A percentile compares a stretch with the other conserved stretches of the same genome.
phyloP scores from a whole-genome alignment of 495 filamentous ascomycete species.

The Thozetella sp. region DNA sequence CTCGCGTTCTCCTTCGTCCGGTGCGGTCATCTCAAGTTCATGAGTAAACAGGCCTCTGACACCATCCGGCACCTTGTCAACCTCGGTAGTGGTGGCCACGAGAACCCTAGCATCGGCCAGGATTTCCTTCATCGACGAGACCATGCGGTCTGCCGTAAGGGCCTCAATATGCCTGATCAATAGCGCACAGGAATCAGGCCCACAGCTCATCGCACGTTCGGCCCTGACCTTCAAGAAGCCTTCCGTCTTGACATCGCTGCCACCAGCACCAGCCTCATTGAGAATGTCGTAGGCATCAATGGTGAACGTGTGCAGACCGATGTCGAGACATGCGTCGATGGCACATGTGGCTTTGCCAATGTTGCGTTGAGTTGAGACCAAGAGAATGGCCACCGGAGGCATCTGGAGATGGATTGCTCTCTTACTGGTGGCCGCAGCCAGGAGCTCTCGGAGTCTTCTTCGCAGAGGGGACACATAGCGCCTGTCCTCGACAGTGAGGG shows the following conservation, averaged over 20 bases:
- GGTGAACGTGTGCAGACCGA: slow-evolving; percentile 86
- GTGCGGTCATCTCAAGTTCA: slow-evolving; percentile 90
- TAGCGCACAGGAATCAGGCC: slow-evolving; percentile 78
- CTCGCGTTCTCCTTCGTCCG: slow-evolving; percentile 90
- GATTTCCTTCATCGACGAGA: slow-evolving; percentile 78
- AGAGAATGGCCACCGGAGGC: slow-evolving; percentile 83
- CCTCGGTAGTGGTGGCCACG: slow-evolving; percentile 90
- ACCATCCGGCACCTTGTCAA: slow-evolving; percentile 90
- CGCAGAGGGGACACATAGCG: slow-evolving; percentile 68
- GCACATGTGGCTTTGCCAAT: slow-evolving; percentile 87
- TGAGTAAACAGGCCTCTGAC: slow-evolving; percentile 92
- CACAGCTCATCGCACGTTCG: slow-evolving; percentile 87
- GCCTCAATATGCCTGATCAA: slow-evolving; percentile 88
- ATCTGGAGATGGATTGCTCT: slow-evolving; percentile 83
- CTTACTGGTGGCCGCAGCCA: slow-evolving; percentile 85
- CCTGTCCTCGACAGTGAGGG: slow-evolving; percentile 38
- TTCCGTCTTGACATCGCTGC: slow-evolving; percentile 90
- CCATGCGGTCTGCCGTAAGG: slow-evolving; percentile 86
- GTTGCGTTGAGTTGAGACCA: slow-evolving; percentile 86
- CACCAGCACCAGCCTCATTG: slow-evolving; percentile 82
- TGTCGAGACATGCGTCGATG: slow-evolving; percentile 76
- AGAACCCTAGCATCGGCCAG: slow-evolving; percentile 73
- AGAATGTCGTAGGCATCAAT: slow-evolving; percentile 94
- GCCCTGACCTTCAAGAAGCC: slow-evolving; percentile 84
- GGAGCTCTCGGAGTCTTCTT: slow-evolving; percentile 78